Evolutionary conservation across 2,329 filamentous ascomycete genomes (phyloP), one percentile per base, ranked within the genome.

Genomic region (Reticulascus tulasneorum): DNA sequence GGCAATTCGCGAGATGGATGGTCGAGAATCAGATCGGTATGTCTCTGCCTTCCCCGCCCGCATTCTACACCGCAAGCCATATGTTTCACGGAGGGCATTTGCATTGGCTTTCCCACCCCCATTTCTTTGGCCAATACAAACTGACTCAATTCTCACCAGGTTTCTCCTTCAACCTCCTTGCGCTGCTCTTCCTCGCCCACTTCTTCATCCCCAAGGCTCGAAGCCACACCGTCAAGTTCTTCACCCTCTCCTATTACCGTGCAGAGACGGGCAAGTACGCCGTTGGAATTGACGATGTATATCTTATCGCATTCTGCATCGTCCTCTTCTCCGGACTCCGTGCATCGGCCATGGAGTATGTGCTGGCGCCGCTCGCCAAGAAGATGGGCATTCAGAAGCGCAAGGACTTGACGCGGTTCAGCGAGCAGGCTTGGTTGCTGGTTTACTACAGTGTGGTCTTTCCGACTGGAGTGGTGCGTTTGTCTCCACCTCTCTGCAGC

Each of bases 361-460:
- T 94, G 10, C 73, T 97, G 33, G 79, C 79, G 15, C 93, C 91
- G 7, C 63, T 94, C 37, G 90, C 85, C 27, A 80, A 77, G 46
- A 66, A 71, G 30, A 73, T 76, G 45, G 91, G 91, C 23, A 77
- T 96, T 50, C 73, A 75, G 50, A 86, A 83, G 55, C 73, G 71
- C 56, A 96, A 95, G 66, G 79, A 80, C 29, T 68, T 84, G 41
- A 78, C 86, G 31, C 78, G 93, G 40, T 94, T 97, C 64, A 88
- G 88, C 44, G 93, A 98, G 66, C 93, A 98, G 66, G 87, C 83
- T 29, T 97, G 91, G 87, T 71, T 95, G 55, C 66, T 94, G 38
- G 62, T 93, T 28, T 97, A 96, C 66, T 91, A 91, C 60, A 67
- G 67, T 29, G 67, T 82, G 37, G 91, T 90, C 57, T 97, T 88